Base-by-base conservation (phyloP, 768 basidiomycete genomes). In the Rhizopogon roseolus region DNA sequence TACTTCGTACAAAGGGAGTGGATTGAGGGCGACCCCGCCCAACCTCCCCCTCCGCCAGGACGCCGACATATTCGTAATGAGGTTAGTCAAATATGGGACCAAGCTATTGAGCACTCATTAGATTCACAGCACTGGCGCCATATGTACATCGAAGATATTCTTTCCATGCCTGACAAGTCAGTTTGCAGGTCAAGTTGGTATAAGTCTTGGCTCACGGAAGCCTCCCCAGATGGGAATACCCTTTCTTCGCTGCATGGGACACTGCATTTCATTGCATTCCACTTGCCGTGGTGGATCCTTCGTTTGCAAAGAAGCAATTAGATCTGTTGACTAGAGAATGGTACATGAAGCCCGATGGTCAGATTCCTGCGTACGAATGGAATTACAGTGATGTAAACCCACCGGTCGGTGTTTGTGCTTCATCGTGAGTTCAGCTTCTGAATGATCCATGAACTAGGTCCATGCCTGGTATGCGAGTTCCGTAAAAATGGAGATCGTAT, bases 191-290 rank as follows among this genome's bases (percentile, higher is more conserved):
- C 29, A 37, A 11, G 5, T 42, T 2, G 22, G 1, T 32, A 37
- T 9, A 7, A 42, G 44, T 41, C 13, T 38, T 38, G 50, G 37
- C 41, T 16, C 49, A 49, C 60, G 48, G 56, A 51, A 37, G 56
- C 43, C 46, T 45, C 5, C 32, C 22, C 50, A 90, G 87, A 68
- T 91, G 97, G 97, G 97, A 99, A 71, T 98, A 98, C 67, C 97
- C 97, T 0, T 98, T 97, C 79, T 98, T 99, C 64, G 95, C 96
- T 0, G 95, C 95, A 48, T 96, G 93, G 93, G 92, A 96, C 67
- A 93, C 89, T 0, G 97, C 97, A n/a, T 99, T 99, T 78, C 97
- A 99, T 66, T 98, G 96, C 64, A 93, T 99, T 59, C 97, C 97
- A 0, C 81, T 99, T 13, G 97, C 97, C 10, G 83, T 98, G 58